Conservation (phyloP, 2,329 filamentous ascomycete species). For the Cladophialophora immunda region DNA sequence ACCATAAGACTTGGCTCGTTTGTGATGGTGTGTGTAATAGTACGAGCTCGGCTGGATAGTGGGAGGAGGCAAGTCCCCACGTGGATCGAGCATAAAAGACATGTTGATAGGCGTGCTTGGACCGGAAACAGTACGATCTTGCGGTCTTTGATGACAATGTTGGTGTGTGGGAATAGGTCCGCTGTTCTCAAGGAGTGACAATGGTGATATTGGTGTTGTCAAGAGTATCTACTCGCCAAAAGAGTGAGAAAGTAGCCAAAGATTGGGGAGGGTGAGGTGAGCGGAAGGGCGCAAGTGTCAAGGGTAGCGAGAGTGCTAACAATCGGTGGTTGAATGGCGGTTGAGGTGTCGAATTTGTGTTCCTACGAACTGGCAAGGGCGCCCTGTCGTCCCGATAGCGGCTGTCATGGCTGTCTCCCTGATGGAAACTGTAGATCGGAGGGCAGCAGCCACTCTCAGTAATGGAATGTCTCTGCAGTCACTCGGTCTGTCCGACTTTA, state of each 20-base stretch:
- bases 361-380: not conserved
- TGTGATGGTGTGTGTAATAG: constrained; percentile 21
- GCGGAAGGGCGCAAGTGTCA: not conserved
- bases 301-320: not conserved
- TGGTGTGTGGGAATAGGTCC: not conserved
- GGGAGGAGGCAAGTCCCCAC: constrained; percentile 31
- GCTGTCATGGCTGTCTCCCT: not conserved
- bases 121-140: not conserved
- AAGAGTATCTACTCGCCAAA: constrained; percentile 7
- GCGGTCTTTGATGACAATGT: not conserved
- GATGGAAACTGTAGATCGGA: not conserved
- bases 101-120: constrained; percentile 15
- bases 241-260: constrained; percentile 14
- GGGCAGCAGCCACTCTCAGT: not conserved
- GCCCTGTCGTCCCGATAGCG: not conserved
- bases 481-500: not conserved
- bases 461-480: not conserved
- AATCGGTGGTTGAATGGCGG: not conserved
- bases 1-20: constrained; percentile 20
- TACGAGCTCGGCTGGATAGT: constrained; percentile 34
- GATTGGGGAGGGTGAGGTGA: not conserved
- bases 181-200: not conserved
- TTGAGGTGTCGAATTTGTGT: not conserved
- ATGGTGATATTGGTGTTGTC: not conserved
- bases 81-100: constrained; percentile 30